Conservation (phyloP, 2,329 filamentous ascomycete genomes). For the Pseudodiploospora longispora region DNA sequence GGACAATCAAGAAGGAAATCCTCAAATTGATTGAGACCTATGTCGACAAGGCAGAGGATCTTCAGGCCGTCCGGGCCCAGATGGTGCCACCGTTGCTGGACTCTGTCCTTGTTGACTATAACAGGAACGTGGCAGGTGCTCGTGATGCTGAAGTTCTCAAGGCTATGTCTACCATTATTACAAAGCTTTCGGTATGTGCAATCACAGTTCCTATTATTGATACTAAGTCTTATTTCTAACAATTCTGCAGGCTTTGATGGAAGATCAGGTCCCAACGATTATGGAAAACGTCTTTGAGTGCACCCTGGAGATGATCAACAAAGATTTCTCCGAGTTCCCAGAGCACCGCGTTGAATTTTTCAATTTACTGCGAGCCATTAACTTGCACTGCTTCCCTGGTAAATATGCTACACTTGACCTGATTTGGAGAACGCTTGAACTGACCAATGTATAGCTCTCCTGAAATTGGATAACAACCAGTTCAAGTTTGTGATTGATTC, state of each 20-base stretch:
- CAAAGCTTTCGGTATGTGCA: conserved; percentile 87
- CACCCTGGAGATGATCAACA: conserved; percentile 99
- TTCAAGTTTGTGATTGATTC: conserved; percentile 99
- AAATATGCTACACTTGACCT: conserved; percentile 13
- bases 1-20: conserved; percentile 99
- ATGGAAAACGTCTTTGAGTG: conserved; percentile 99
- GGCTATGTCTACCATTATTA: conserved; percentile 95
- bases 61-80: conserved; percentile 84
- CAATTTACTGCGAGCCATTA: conserved; percentile 91
- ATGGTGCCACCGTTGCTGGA: conserved; percentile 96
- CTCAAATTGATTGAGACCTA: conserved; percentile 97
- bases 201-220: neutral
- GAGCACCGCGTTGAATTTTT: conserved; percentile 99
- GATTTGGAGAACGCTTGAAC: conserved; percentile 2
- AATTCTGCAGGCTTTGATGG: conserved; percentile 69
- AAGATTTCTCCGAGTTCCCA: conserved; percentile 98
- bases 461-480: conserved; percentile 90
- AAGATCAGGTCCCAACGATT: conserved; percentile 92
- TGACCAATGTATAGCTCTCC: conserved; percentile 46
- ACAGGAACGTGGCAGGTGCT: conserved; percentile 90
- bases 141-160: conserved; percentile 94
- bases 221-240: conserved; percentile 4
- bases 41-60: conserved; percentile 93
- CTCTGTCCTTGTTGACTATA: conserved; percentile 91
- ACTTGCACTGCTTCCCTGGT: conserved; percentile 91